A percentile compares a stretch with the other conserved stretches of the same genome.
These are phyloP conservation scores for Solanum pennellii DNA, from an alignment of 257 asterid species.

Conservation along the genomic window DNA sequence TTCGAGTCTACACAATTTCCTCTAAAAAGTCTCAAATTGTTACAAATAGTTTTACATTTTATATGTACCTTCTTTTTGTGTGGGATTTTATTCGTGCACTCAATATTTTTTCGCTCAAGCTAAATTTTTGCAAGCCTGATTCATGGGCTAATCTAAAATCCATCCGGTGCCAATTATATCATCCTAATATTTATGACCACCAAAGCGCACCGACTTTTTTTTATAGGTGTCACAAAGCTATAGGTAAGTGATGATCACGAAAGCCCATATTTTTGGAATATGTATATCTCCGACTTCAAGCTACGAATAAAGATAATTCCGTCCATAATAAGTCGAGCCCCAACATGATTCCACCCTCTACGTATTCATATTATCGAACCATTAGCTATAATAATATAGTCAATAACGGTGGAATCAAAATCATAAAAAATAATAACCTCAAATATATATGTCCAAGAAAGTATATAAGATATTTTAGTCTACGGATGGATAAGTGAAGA, in stretches of 20 bases:
- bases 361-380: too few relatives aligned
- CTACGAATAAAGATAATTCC: not conserved
- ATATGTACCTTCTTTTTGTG: not conserved
- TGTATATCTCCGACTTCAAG: accelerated
- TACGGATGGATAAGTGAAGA: not conserved
- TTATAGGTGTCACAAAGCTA: not conserved
- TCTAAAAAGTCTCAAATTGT: not conserved
- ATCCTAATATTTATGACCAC: not conserved
- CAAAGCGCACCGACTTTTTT: not conserved
- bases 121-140: not conserved
- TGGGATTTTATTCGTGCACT: not conserved
- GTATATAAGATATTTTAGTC: not conserved
- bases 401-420: not conserved
- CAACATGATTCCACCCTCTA: too few relatives aligned
- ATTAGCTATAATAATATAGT: not conserved
- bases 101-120: not conserved
- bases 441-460: not conserved
- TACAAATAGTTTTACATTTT: not conserved
- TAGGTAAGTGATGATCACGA: not conserved
- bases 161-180: not conserved
- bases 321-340: not conserved
- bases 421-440: not conserved
- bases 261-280: too few relatives aligned
- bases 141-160: not conserved
- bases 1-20: not conserved